These are phyloP conservation scores for Talinum fruticosum DNA, from an alignment of 148 eudicot species.

Conservation along the genomic window DNA sequence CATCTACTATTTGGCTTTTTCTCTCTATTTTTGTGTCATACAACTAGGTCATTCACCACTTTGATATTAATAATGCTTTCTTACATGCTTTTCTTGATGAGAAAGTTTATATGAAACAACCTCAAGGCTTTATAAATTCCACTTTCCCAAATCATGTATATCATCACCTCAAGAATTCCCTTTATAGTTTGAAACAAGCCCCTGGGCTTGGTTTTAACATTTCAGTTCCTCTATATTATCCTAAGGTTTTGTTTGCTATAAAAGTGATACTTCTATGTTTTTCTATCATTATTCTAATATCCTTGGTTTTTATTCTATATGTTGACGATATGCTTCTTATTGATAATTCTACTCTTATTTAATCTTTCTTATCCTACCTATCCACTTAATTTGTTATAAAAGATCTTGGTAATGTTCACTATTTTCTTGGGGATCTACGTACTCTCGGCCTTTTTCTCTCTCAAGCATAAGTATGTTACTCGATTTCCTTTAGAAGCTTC, in stretches of 20 bases:
- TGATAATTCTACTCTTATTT: too few relatives aligned
- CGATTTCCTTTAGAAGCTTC: background rate
- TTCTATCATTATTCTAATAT: background rate
- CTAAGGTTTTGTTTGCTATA: background rate
- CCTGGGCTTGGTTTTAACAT: background rate
- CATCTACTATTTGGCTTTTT: background rate
- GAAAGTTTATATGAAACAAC: background rate
- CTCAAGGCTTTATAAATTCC: too few relatives aligned
- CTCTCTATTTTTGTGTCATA: background rate
- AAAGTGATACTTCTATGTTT: background rate
- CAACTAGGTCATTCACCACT: background rate
- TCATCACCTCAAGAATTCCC: background rate
- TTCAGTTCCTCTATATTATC: background rate
- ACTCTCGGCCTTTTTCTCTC: background rate
- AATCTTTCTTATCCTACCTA: too few relatives aligned
- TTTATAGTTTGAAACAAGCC: background rate
- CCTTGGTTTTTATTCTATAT: background rate
- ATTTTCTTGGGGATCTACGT: background rate
- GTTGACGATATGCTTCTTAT: too few relatives aligned
- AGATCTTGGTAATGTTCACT: too few relatives aligned
- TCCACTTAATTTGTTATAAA: too few relatives aligned
- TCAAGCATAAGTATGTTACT: background rate
- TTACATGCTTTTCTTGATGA: background rate
- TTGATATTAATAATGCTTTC: background rate
- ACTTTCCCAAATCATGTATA: background rate